A percentile compares a stretch with the other conserved stretches of the same genome.
Evolutionary conservation across 176 grass and related monocot genomes (phyloP).

Genomic region (Aegilops umbellulata): DNA sequence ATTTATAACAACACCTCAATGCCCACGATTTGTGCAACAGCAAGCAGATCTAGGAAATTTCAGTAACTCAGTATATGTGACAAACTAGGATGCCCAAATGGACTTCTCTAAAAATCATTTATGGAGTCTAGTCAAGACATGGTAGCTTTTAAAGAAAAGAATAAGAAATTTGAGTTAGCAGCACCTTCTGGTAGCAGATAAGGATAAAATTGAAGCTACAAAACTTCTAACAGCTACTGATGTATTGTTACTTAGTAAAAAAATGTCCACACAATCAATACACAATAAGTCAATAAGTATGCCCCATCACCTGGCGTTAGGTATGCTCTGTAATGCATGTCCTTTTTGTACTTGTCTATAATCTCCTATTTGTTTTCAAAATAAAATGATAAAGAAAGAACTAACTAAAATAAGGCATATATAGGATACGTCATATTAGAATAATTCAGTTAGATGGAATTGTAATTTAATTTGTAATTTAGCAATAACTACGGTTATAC

Average conservation of each 20-base stretch:
- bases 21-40: neutral
- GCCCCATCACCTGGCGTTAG: neutral
- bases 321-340: neutral
- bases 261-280: neutral
- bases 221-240: neutral
- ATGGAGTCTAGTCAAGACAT: neutral
- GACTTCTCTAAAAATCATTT: no score
- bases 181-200: neutral
- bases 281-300: neutral
- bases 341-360: neutral
- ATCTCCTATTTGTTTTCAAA: neutral
- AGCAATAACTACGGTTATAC: neutral
- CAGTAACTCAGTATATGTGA: neutral
- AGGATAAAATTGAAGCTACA: neutral
- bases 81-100: neutral
- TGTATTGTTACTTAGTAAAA: neutral
- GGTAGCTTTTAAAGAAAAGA: neutral
- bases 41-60: neutral
- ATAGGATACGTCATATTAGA: neutral
- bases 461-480: neutral
- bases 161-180: no score
- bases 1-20: neutral
- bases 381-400: constrained; percentile 6
- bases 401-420: neutral
- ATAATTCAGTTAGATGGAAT: neutral